Base-by-base conservation (phyloP, 2,329 filamentous ascomycete genomes). In the Amphichorda felina region DNA sequence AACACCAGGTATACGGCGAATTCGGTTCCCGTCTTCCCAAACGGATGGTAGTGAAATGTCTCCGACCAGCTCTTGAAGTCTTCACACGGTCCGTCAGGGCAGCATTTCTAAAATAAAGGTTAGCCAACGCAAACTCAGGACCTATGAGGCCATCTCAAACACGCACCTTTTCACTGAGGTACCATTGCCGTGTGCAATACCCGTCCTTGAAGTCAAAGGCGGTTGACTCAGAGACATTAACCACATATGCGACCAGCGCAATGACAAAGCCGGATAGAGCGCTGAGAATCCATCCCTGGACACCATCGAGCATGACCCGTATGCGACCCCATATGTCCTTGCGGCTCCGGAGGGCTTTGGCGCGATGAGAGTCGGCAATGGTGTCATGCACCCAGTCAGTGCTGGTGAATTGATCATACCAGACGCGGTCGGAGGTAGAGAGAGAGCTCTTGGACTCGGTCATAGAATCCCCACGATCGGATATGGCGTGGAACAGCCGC, bases 341-440 rank as follows among this genome's bases (percentile, higher is more conserved):
- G 33, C 87, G 72, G 48, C 72, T 79, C 34, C 86, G 76, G 27
- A 98, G 68, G 36, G 79, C 79, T 55, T 93, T 91, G 34, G 93
- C 77, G 18, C 91, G 82, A 48, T 87, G 85, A 8, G 88, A 86
- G 59, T 96, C 91, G 49, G 87, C 85, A 46, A 98, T 95, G 55
- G 82, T 88, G 57, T 98, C 91, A 54, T 94, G 89, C 1, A 98
- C 88, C 91, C 91, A 98, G 56, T 98, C 89, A 37, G 86, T 95
- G 6, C 85, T 94, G 5, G 87, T 94, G 51, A 94, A 94, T 59
- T 98, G 91, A 63, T 98, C 91, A 60, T 96, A 96, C 91, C 91
- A 96, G 8, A 93, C 82, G 40, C 91, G 79, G 46, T 96, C 87
- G 50, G 95, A 84, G 34, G 79, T 65, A 46, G 76, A 79, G 8